Evolutionary conservation across 2,329 filamentous ascomycete genomes (phyloP).

Genomic region (Coleophoma crateriformis): DNA sequence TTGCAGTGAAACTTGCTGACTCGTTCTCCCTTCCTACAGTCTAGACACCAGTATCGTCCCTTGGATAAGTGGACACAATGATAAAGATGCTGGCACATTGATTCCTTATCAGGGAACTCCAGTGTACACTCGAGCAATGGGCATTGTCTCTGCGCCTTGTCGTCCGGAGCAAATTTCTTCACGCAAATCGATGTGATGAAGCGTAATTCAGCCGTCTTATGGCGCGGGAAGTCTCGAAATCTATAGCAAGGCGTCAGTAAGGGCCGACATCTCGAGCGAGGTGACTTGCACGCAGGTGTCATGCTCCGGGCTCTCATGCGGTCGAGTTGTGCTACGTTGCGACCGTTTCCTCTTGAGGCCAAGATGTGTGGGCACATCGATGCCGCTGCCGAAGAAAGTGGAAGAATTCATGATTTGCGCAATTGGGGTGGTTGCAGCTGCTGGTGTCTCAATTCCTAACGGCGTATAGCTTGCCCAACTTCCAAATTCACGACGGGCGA

Average conservation of each 20-base stretch:
- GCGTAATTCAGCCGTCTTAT: slow-evolving; percentile 20
- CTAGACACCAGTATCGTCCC: slow-evolving; percentile 22
- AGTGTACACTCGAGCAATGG: slow-evolving; percentile 19
- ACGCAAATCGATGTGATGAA: slow-evolving; percentile 22
- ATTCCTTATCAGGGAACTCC: slow-evolving; percentile 16
- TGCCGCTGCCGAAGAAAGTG: no score
- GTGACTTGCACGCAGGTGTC: slow-evolving; percentile 22
- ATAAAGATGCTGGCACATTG: slow-evolving; percentile 22
- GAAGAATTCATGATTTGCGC: no score
- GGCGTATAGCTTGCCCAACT: no score
- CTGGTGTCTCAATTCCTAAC: no score
- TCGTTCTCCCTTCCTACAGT: slow-evolving; percentile 18
- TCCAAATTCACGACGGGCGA: no score
- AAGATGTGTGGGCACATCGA: no score
- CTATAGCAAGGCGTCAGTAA: slow-evolving; percentile 7
- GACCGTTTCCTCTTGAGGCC: not conserved
- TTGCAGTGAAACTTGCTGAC: slow-evolving; percentile 20
- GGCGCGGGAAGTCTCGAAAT: slow-evolving; percentile 19
- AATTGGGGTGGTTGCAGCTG: no score
- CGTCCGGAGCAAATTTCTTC: slow-evolving; percentile 18
- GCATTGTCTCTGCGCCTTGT: slow-evolving; percentile 19
- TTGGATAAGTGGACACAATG: slow-evolving; percentile 19
- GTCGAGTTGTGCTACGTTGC: not conserved
- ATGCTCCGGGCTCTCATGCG: not conserved
- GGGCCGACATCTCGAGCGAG: not conserved